phyloP scores from a whole-genome alignment of 345 rosid species.

The Syzygium jambos region DNA sequence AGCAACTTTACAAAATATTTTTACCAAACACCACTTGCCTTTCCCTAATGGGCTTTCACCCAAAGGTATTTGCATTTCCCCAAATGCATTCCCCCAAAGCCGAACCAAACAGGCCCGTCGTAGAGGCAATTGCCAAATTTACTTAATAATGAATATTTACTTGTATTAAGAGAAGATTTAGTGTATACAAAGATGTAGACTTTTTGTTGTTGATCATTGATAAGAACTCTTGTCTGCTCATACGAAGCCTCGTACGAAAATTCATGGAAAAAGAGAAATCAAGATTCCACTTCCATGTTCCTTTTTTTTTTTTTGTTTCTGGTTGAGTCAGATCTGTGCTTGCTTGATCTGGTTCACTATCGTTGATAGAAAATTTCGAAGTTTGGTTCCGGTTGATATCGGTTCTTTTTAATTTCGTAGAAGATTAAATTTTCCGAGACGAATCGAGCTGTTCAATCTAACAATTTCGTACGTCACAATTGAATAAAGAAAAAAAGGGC shows the following conservation, averaged over 20 bases:
- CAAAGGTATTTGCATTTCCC: no score
- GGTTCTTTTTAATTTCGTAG: background rate
- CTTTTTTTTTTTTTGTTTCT: rapidly evolving
- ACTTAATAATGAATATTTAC: background rate
- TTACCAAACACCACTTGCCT: no score
- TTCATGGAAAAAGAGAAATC: background rate
- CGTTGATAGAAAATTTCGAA: background rate
- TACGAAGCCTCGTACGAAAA: background rate
- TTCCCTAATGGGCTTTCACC: no score
- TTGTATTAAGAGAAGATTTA: background rate
- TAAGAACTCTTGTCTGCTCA: background rate
- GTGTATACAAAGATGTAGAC: background rate
- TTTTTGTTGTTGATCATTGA: background rate
- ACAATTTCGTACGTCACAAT: background rate
- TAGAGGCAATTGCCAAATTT: background rate
- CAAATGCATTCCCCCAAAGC: no score
- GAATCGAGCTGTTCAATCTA: rapidly evolving
- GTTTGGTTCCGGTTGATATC: background rate
- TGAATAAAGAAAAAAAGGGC: background rate
- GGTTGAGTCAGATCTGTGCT: background rate
- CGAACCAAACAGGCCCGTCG: no score
- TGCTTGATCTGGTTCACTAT: rapidly evolving
- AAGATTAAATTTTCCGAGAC: background rate
- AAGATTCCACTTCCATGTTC: background rate
- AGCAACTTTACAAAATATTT: no score